Conservation (phyloP, 768 basidiomycete species). For the Collybiopsis confluens region DNA sequence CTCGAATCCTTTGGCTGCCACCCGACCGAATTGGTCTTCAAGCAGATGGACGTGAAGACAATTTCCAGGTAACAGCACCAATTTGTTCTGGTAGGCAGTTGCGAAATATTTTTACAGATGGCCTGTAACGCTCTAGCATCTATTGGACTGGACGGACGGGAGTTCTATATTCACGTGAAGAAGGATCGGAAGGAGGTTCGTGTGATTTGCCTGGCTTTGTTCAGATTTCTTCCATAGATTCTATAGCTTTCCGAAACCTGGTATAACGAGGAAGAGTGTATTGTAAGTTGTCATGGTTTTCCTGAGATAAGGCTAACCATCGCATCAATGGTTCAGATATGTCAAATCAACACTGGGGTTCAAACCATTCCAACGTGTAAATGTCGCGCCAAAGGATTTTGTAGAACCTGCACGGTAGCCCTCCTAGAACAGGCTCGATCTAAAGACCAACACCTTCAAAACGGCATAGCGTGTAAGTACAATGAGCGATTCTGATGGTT, state of each 20-base stretch:
- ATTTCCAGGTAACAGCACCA: neutral
- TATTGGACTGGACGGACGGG: neutral
- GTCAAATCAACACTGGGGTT: neutral
- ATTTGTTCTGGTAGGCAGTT: neutral
- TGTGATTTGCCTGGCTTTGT: neutral
- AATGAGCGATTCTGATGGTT: neutral
- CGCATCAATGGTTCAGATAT: neutral
- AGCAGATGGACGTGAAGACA: neutral
- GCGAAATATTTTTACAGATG: neutral
- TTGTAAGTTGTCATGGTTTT: neutral
- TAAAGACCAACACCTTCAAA: neutral
- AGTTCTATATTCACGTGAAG: neutral
- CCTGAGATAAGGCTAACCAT: neutral
- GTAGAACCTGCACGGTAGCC: neutral
- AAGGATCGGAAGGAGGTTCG: neutral
- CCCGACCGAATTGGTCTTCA: neutral
- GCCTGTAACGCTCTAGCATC: neutral
- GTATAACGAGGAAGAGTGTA: neutral
- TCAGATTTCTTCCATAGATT: neutral
- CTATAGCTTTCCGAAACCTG: neutral
- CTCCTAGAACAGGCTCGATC: neutral
- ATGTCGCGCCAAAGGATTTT: neutral
- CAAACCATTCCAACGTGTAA: neutral
- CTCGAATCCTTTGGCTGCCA: neutral
- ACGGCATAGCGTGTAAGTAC: no score